Evolutionary conservation across 2,329 filamentous ascomycete species (phyloP).

Genomic region (Leptographium wingfieldii): DNA sequence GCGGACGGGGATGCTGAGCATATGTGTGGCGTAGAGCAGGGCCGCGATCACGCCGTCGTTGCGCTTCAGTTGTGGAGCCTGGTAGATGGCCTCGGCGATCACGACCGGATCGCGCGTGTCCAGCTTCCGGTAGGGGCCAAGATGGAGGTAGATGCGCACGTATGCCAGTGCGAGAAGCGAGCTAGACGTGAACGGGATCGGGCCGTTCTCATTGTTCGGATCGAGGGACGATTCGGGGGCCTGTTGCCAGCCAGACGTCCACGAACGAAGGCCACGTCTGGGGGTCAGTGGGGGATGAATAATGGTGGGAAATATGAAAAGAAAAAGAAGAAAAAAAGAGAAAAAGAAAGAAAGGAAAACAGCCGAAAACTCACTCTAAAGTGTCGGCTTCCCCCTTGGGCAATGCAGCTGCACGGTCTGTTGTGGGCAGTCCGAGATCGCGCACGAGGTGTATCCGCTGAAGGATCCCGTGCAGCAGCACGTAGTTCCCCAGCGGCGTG

Average conservation of each 20-base stretch:
- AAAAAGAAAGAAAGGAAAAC: background rate
- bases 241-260: constrained; percentile 39
- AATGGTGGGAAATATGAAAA: background rate
- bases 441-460: constrained; percentile 40
- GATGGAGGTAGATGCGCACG: constrained; percentile 23
- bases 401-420: constrained; percentile 15
- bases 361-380: background rate
- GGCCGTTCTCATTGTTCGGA: constrained; percentile 37
- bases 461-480: constrained; percentile 40
- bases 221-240: constrained; percentile 40
- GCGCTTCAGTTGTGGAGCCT: constrained; percentile 27
- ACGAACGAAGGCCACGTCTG: constrained; percentile 27
- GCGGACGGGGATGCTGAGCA: constrained; percentile 39
- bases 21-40: constrained; percentile 38
- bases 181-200: constrained; percentile 36
- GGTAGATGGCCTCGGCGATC: constrained; percentile 30
- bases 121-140: constrained; percentile 31
- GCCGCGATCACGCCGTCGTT: constrained; percentile 34
- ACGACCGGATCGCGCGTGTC: constrained; percentile 31
- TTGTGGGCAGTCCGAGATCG: background rate
- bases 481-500: constrained; percentile 33
- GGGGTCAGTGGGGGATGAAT: background rate
- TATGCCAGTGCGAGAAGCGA: constrained; percentile 19
- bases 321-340: background rate
- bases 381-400: background rate